Percentiles rank a stretch among this genome's conserved stretches.
Conservation (phyloP, 1,284 basidiomycete species). For the Marasmius tenuissimus region DNA sequence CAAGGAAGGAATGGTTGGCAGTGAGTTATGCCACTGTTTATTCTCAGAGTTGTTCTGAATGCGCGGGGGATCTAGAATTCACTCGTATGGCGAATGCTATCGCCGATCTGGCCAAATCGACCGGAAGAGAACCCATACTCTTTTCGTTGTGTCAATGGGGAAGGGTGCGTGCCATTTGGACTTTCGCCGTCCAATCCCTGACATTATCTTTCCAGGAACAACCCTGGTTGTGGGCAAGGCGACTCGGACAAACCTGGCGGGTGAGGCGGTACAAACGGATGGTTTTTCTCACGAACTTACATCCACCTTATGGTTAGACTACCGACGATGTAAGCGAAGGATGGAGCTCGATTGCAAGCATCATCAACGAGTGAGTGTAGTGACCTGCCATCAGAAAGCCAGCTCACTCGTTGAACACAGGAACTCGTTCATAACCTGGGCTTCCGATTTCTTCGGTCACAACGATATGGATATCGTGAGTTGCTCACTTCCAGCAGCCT, state of each 20-base stretch:
- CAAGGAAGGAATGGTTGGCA: conserved; percentile 51
- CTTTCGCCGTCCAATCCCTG: background rate
- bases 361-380: conserved; percentile 40
- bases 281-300: background rate
- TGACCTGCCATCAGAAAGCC: background rate
- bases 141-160: conserved; percentile 58
- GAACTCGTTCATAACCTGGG: conserved; percentile 49
- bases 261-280: conserved; percentile 26
- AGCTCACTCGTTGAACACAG: conserved; percentile 21
- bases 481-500: background rate
- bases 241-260: conserved; percentile 45
- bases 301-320: conserved; percentile 30
- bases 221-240: conserved; percentile 36
- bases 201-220: conserved; percentile 7
- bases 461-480: conserved; percentile 18
- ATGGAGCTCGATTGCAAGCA: conserved; percentile 39
- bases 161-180: conserved; percentile 29
- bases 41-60: background rate
- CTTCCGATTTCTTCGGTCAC: conserved; percentile 56
- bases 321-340: conserved; percentile 23
- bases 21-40: conserved; percentile 28
- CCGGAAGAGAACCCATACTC: conserved; percentile 41
- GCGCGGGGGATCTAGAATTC: conserved; percentile 34
- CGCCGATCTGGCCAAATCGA: conserved; percentile 34
- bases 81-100: conserved; percentile 50